Evolutionary conservation across 371 early-diverging fungal genomes (phyloP).

Genomic region (Saksenaea oblongispora): DNA sequence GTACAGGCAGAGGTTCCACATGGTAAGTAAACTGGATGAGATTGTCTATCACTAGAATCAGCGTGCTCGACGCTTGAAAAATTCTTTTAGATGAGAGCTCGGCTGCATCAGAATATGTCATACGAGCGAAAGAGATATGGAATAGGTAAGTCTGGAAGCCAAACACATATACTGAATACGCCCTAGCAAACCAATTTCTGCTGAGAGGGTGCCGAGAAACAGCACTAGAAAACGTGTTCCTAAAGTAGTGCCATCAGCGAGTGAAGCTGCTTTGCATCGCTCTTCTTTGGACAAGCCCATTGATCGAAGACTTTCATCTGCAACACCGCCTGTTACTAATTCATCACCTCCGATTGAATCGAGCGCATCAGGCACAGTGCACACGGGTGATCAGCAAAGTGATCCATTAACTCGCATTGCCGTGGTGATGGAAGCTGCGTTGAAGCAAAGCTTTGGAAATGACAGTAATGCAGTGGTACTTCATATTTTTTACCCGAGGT

Average conservation of each 20-base stretch:
- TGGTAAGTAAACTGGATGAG: not conserved
- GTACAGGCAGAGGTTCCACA: not conserved
- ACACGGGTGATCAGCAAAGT: not conserved
- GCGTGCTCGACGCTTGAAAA: not conserved
- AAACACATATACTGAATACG: not conserved
- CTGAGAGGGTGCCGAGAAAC: not conserved
- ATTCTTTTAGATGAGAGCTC: not conserved
- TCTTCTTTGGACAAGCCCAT: not conserved
- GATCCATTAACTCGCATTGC: not conserved
- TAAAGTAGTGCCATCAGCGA: not conserved
- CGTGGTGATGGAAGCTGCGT: not conserved
- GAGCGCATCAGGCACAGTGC: not conserved
- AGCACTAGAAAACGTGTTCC: not conserved
- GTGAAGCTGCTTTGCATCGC: not conserved
- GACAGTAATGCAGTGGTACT: not conserved
- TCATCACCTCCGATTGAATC: not conserved
- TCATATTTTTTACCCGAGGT: not conserved
- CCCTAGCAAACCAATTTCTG: not conserved
- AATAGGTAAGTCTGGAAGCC: not conserved
- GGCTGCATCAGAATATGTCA: not conserved
- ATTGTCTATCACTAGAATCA: not conserved
- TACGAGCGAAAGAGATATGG: not conserved
- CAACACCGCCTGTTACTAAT: not conserved
- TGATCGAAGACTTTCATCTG: not conserved
- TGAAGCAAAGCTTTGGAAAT: not conserved